phyloP scores from a whole-genome alignment of 371 early-diverging fungal species.

The Synchytrium microbalum region DNA sequence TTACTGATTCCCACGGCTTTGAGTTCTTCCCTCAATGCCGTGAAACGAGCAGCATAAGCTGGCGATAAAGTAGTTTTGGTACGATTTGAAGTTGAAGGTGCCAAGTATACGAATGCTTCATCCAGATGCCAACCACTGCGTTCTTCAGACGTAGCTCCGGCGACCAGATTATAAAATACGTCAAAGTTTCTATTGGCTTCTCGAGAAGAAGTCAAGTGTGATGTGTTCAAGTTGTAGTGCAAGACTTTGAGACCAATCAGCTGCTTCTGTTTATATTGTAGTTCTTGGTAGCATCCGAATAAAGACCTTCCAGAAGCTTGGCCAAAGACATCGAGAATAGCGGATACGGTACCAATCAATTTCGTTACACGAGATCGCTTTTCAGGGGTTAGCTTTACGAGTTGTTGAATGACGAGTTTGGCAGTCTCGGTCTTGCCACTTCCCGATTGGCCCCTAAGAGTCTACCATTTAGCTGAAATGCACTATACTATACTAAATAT shows the following conservation, averaged over 20 bases:
- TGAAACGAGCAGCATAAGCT: conserved; percentile 11
- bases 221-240: conserved; percentile 59
- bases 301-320: conserved; percentile 65
- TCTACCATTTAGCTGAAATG: not conserved
- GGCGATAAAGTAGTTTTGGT: conserved; percentile 2
- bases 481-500: not conserved
- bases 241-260: conserved; percentile 77
- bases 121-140: conserved; percentile 15
- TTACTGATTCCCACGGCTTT: conserved; percentile 28
- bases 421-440: conserved; percentile 78
- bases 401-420: conserved; percentile 50
- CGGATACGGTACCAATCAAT: conserved; percentile 65
- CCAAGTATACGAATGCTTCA: conserved; percentile 1
- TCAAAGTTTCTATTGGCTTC: conserved; percentile 43
- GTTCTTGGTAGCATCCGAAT: conserved; percentile 75
- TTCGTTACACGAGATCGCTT: conserved; percentile 9
- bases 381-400: conserved; percentile 70
- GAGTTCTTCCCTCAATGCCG: conserved; percentile 15
- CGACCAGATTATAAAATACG: conserved; percentile 42
- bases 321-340: conserved; percentile 68
- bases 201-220: not conserved
- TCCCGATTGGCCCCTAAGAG: conserved; percentile 77
- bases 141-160: conserved; percentile 25
- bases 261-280: conserved; percentile 78
- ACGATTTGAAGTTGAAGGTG: conserved; percentile 16